Conservation (phyloP, 768 basidiomycete genomes). For the Lactifluus rugatus region DNA sequence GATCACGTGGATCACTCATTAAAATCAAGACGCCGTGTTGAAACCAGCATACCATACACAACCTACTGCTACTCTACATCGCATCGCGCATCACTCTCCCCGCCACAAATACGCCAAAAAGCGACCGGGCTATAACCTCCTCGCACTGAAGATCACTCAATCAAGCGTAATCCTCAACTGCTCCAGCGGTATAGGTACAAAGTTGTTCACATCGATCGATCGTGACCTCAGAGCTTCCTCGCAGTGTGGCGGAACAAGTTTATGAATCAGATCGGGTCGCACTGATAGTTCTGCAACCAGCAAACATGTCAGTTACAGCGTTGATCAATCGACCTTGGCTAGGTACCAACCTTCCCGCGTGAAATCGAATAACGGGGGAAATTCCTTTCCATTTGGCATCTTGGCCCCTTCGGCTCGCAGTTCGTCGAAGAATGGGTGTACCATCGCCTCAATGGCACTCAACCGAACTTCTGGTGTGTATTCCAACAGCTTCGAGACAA, state of each 20-base stretch:
- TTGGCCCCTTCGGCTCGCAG: constrained; percentile 79
- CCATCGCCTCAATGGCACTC: constrained; percentile 85
- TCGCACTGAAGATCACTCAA: constrained; percentile 25
- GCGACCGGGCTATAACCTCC: too few relatives aligned
- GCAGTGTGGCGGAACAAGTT: constrained; percentile 83
- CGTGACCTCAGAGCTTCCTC: constrained; percentile 83
- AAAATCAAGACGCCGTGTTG: not conserved
- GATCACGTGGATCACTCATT: not conserved
- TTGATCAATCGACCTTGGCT: too few relatives aligned
- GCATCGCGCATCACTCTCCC: too few relatives aligned
- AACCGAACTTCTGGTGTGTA: constrained; percentile 94
- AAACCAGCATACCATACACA: constrained; percentile 4
- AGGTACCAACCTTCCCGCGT: constrained; percentile 77
- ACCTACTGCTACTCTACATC: not conserved
- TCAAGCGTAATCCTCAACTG: constrained; percentile 91
- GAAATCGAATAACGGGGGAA: constrained; percentile 91
- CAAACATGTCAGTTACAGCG: not conserved
- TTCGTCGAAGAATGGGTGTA: constrained; percentile 96
- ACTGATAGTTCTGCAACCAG: constrained; percentile 75
- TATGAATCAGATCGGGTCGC: constrained; percentile 86
- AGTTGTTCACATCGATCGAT: constrained; percentile 79
- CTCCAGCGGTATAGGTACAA: constrained; percentile 96
- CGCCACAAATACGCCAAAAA: too few relatives aligned
- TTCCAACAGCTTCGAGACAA: constrained; percentile 90
- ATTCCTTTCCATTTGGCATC: constrained; percentile 96